Conservation (phyloP, 1,284 basidiomycete species). For the Cryptococcus maquisensis region DNA sequence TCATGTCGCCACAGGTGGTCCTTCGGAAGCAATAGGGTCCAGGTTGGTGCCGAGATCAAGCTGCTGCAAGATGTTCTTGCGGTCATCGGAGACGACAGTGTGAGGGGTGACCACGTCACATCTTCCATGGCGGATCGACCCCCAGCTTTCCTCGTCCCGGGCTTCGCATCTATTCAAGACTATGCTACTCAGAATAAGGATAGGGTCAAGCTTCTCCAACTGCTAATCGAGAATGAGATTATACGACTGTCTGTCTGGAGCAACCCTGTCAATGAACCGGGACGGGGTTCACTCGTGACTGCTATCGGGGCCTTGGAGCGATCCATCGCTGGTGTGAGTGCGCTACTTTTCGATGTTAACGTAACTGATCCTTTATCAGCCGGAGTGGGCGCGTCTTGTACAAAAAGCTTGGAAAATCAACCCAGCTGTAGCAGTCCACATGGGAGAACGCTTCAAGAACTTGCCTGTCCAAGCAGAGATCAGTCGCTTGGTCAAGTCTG, state of each 20-base stretch:
- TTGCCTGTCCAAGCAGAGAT: conserved; percentile 64
- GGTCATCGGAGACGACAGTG: conserved; percentile 67
- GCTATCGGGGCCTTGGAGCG: conserved; percentile 47
- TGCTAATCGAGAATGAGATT: conserved; percentile 88
- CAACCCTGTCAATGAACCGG: conserved; percentile 75
- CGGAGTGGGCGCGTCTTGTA: conserved; percentile 64
- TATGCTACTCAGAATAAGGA: conserved; percentile 60
- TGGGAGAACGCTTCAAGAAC: conserved; percentile 81
- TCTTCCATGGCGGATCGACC: conserved; percentile 62
- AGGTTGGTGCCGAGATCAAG: conserved; percentile 82
- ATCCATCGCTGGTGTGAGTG: conserved; percentile 58
- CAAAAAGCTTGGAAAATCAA: conserved; percentile 78
- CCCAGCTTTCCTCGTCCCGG: conserved; percentile 49
- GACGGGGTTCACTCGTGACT: conserved; percentile 49
- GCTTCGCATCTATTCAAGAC: conserved; percentile 52
- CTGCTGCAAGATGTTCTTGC: conserved; percentile 77
- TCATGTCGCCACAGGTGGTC: conserved; percentile 65
- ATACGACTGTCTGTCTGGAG: conserved; percentile 82
- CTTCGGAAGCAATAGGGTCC: conserved; percentile 84
- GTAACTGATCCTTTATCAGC: conserved; percentile 50
- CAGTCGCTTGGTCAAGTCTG: conserved; percentile 66
- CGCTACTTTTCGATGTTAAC: neutral
- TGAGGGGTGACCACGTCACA: conserved; percentile 62
- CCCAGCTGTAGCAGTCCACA: conserved; percentile 74
- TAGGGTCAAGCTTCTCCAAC: conserved; percentile 66